Base-by-base conservation (phyloP, 371 early-diverging fungal species). In the Mucor piriformis region DNA sequence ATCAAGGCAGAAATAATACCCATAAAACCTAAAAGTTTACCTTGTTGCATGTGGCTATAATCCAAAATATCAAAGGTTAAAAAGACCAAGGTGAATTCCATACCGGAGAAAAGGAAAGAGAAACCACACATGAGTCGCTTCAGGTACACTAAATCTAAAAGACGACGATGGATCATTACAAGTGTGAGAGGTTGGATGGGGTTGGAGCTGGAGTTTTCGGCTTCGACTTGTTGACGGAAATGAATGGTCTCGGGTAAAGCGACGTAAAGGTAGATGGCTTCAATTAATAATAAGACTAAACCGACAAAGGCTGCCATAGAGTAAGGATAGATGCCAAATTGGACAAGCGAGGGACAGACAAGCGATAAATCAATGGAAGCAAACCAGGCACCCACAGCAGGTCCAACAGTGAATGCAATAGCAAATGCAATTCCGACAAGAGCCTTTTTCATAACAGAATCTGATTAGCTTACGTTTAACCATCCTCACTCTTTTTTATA, bases 41-140 rank as follows among this genome's bases (percentile, higher is more conserved):
- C 99, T 73, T 98, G 97, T 61, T 93, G 90, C 74, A 86, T 86
- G 70, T 94, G 89, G 13, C 84, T 82, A 59, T 92, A 98, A 43
- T 84, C 77, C 57, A 95, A 89, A 18, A 92, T 82, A 73, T 97
- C 95, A 76, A 89, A 92, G 0, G 97, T 95, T 70, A 97, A 78
- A 69, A 97, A 98, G 0, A 98, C 95, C 51, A 98, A 79, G 0
- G 98, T 97, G 76, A 95, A 98, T 74, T 98, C 98, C 94, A 98
- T 95, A 6, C 98, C 99, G 3, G 94, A 92, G 71, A 97, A 98
- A 35, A 94, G 67, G 67, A 98, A 94, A 43, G 96, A 79, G 66
- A 90, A 95, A 7, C 87, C 71, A 63, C 94, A 92, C 67, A 96
- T 96, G 34, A 93, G 73, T 35, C 73, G 59, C 16, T 88, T 88